A percentile compares a stretch with the other conserved stretches of the same genome.
Conservation (phyloP, 148 eudicot genomes). For the Cornus kousa region DNA sequence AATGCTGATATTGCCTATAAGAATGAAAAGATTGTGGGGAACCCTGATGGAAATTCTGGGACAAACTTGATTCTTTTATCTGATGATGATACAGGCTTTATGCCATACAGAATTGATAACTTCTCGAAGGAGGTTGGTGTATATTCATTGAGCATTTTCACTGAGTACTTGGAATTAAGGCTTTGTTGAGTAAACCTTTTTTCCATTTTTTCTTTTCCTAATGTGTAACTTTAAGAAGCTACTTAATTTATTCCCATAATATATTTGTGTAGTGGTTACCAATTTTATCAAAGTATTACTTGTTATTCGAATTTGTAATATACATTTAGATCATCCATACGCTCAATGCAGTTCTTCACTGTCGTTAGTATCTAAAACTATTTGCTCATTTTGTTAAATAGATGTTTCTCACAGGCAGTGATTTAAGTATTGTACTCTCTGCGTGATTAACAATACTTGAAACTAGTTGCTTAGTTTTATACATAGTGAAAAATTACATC, state of each 20-base stretch:
- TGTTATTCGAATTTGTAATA: not conserved
- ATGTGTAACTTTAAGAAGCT: no score
- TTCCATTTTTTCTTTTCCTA: not conserved
- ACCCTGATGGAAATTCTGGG: constrained; percentile 67
- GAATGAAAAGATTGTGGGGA: constrained; percentile 67
- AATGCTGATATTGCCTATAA: constrained; percentile 72
- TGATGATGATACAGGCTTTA: constrained; percentile 92
- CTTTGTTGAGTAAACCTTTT: not conserved
- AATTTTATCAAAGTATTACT: not conserved
- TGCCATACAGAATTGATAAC: constrained; percentile 96
- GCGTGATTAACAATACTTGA: not conserved
- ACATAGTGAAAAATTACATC: not conserved
- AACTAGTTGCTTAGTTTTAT: not conserved
- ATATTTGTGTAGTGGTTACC: not conserved
- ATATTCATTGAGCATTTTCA: not conserved
- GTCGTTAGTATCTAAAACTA: not conserved
- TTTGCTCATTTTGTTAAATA: no score
- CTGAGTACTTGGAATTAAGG: not conserved
- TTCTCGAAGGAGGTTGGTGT: constrained; percentile 82
- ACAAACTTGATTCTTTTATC: constrained; percentile 87
- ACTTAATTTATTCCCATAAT: not conserved
- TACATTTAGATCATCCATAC: not conserved
- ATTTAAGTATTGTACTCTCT: no score
- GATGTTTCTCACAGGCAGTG: not conserved
- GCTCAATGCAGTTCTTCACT: not conserved